Evolutionary conservation across 2,329 filamentous ascomycete species (phyloP), one percentile per base, ranked within the genome.

Genomic region (Aspergillus flavus): DNA sequence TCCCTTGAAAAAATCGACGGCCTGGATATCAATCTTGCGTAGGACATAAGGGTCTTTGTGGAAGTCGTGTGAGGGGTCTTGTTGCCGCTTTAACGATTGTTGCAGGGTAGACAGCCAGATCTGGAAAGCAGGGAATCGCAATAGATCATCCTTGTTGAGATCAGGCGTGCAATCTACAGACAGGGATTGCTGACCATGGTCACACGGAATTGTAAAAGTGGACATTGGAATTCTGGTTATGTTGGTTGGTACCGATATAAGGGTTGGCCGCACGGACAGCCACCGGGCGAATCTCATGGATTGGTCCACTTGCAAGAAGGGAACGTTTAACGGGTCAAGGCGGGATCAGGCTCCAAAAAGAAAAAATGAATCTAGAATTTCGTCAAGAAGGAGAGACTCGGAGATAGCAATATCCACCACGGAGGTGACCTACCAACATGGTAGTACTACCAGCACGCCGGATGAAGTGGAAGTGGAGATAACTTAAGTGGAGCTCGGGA

Each of bases 71-170:
- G 72, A 67, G 14, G 77, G 64, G 14, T 78, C 57, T 3, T 78
- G 65, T 70, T 88, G 86, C 2, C 79, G 76, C 0, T 76, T 71
- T 5, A 87, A 75, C 0, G 83, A 84, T 28, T 78, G 75, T 43
- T 82, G 78, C 1, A 87, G 72, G 0, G 81, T 85, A 2, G 75
- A 73, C 5, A 85, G 76, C 86, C 86, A 88, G 48, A 79, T 80
- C 48, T 83, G 82, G 71, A 87, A 86, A 0, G 86, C 83, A 5
- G 82, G 81, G 60, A 87, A 87, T 1, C 75, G 74, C 21, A 81
- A 74, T 3, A 86, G 72, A 57, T 83, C 78, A 14, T 82, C 75
- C 64, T 79, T 65, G 2, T 75, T 75, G 16, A 87, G 73, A 57
- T 80, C 79, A 14, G 75, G 59, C 2, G 79, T 79, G 6, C 83